Conservation (phyloP, 257 asterid species). For the Solanum commersonii region DNA sequence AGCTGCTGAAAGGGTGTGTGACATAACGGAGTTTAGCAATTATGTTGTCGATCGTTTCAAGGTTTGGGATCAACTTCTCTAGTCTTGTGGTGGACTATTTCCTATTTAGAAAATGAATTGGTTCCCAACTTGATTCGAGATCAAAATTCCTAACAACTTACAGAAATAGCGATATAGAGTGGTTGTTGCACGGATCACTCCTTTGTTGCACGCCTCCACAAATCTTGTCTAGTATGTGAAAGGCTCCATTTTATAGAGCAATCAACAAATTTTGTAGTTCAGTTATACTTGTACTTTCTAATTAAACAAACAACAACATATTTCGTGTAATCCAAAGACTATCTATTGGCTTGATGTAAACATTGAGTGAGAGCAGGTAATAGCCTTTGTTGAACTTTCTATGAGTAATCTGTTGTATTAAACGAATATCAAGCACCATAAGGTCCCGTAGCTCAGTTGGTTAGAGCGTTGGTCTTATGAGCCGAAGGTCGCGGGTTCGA, state of each 20-base stretch:
- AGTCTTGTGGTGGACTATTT: no score
- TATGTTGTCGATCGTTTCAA: no score
- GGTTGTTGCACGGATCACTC: no score
- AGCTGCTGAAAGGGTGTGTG: not conserved
- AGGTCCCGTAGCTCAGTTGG: slow-evolving; percentile 99
- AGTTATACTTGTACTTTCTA: no score
- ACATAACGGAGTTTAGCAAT: no score
- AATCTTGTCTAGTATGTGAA: not conserved
- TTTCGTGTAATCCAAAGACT: no score
- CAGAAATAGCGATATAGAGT: not conserved
- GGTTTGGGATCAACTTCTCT: no score
- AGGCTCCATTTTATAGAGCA: not conserved
- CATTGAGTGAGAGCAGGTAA: no score
- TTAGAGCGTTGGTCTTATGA: slow-evolving; percentile 99
- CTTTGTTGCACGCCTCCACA: no score
- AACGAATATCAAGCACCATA: accelerated
- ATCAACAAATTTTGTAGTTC: not conserved
- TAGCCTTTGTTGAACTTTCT: not conserved
- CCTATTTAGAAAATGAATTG: no score
- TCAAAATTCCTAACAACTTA: not conserved
- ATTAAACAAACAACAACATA: no score
- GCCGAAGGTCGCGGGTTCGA: slow-evolving; percentile 99
- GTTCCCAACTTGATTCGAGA: not conserved
- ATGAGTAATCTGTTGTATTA: not conserved
- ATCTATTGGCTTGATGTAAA: not conserved